These are phyloP conservation scores for Catunica adiposa DNA, from an alignment of 2,329 filamentous ascomycete genomes.

Conservation along the genomic window DNA sequence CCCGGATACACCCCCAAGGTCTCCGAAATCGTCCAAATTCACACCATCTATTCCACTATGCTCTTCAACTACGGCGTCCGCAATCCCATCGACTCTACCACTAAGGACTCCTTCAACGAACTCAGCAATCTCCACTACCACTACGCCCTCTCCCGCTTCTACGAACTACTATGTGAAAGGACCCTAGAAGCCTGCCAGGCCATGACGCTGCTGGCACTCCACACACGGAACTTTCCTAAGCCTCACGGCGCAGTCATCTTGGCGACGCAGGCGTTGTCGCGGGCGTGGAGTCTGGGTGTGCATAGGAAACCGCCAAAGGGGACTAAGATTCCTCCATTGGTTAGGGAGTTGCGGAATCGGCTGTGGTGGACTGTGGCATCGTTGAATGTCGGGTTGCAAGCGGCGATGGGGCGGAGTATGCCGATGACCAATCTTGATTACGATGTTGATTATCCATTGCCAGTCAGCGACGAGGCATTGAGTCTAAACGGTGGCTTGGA, in stretches of 20 bases:
- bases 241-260: slow-evolving; percentile 59
- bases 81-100: slow-evolving; percentile 40
- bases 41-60: slow-evolving; percentile 67
- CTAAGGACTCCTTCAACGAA: slow-evolving; percentile 39
- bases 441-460: slow-evolving; percentile 59
- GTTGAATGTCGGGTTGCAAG: slow-evolving; percentile 51
- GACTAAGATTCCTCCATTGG: slow-evolving; percentile 40
- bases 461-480: slow-evolving; percentile 54
- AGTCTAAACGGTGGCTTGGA: not conserved
- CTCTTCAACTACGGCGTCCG: slow-evolving; percentile 62
- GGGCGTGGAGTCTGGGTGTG: slow-evolving; percentile 59
- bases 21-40: slow-evolving; percentile 52
- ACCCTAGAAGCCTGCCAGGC: slow-evolving; percentile 56
- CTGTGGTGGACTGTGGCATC: slow-evolving; percentile 59
- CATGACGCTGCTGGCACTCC: slow-evolving; percentile 51
- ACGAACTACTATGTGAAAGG: slow-evolving; percentile 43
- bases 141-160: slow-evolving; percentile 53
- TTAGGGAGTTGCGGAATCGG: slow-evolving; percentile 52
- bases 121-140: slow-evolving; percentile 65
- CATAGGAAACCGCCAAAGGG: slow-evolving; percentile 41
- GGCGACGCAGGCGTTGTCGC: slow-evolving; percentile 44
- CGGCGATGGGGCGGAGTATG: slow-evolving; percentile 64
- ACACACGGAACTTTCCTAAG: slow-evolving; percentile 64
- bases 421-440: slow-evolving; percentile 57
- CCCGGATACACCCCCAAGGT: slow-evolving; percentile 42